Evolutionary conservation across 2,329 filamentous ascomycete genomes (phyloP).

Genomic region (Paramyrothecium roridum): DNA sequence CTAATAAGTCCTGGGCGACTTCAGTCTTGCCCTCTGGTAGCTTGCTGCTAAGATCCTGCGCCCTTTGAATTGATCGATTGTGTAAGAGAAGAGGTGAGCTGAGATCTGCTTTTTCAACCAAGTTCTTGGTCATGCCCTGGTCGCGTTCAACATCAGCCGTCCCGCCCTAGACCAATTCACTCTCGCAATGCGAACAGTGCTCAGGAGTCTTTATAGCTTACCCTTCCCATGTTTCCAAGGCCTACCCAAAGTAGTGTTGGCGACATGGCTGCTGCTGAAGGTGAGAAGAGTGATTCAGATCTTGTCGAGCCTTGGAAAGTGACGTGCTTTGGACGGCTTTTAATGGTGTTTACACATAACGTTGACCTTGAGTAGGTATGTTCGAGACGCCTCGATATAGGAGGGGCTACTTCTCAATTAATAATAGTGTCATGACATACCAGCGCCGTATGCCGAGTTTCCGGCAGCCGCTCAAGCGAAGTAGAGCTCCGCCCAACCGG

Average conservation of each 20-base stretch:
- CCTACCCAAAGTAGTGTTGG: constrained; percentile 73
- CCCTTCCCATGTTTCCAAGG: constrained; percentile 83
- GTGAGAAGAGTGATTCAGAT: no score
- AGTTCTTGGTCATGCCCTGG: constrained; percentile 80
- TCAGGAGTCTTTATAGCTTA: constrained; percentile 32
- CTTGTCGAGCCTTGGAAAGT: no score
- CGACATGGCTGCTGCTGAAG: constrained; percentile 37
- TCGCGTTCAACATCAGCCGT: background rate
- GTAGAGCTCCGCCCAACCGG: no score
- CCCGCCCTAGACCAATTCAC: background rate
- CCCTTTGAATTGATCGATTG: constrained; percentile 71
- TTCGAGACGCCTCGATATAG: no score
- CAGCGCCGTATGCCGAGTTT: no score
- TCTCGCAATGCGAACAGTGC: background rate
- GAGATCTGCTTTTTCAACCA: constrained; percentile 73
- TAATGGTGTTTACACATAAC: no score
- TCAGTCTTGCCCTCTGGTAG: constrained; percentile 61
- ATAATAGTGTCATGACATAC: no score
- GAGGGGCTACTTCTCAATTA: no score
- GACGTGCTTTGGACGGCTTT: no score
- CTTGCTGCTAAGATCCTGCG: constrained; percentile 59
- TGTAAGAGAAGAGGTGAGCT: constrained; percentile 71
- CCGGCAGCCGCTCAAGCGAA: no score
- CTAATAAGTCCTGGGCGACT: constrained; percentile 61
- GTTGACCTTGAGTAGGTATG: no score